These are phyloP conservation scores for Phycomyces blakesleeanus DNA, from an alignment of 192 early-diverging fungal genomes.

Conservation along the genomic window DNA sequence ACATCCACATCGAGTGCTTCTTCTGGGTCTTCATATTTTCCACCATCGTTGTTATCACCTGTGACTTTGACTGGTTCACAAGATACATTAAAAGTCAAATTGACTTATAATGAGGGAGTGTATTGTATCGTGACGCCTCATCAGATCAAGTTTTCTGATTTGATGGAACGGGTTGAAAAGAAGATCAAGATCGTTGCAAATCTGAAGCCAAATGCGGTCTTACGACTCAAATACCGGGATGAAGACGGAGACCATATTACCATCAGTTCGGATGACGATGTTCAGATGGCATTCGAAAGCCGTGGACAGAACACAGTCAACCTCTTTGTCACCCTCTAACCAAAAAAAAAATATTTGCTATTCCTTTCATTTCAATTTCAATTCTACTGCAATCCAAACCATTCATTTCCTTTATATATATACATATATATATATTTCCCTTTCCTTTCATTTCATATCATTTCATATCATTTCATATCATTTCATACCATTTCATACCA, in stretches of 20 bases:
- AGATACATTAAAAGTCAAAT: slow-evolving; percentile 70
- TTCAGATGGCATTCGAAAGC: slow-evolving; percentile 87
- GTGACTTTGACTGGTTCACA: background rate
- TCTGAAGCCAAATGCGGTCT: slow-evolving; percentile 48
- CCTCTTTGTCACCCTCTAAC: slow-evolving; percentile 42
- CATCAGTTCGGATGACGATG: slow-evolving; percentile 87
- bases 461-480: too few species aligned
- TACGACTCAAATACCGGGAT: slow-evolving; percentile 85
- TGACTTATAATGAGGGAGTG: slow-evolving; percentile 84
- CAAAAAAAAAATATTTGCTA: too few species aligned
- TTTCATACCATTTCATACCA: too few species aligned
- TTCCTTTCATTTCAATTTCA: too few species aligned
- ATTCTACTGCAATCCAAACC: too few species aligned
- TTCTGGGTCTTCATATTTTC: background rate
- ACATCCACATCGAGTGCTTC: too few species aligned
- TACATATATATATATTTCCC: too few species aligned
- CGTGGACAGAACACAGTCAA: slow-evolving; percentile 46
- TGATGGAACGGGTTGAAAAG: slow-evolving; percentile 80
- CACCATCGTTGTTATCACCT: background rate
- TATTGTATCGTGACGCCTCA: slow-evolving; percentile 85
- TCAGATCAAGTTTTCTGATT: slow-evolving; percentile 69
- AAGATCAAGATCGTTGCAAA: slow-evolving; percentile 83
- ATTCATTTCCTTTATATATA: too few species aligned
- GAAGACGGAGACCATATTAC: slow-evolving; percentile 90
- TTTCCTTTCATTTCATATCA: too few species aligned